These are phyloP conservation scores for Helminthosporium solani DNA, from an alignment of 2,329 filamentous ascomycete species.

Conservation along the genomic window DNA sequence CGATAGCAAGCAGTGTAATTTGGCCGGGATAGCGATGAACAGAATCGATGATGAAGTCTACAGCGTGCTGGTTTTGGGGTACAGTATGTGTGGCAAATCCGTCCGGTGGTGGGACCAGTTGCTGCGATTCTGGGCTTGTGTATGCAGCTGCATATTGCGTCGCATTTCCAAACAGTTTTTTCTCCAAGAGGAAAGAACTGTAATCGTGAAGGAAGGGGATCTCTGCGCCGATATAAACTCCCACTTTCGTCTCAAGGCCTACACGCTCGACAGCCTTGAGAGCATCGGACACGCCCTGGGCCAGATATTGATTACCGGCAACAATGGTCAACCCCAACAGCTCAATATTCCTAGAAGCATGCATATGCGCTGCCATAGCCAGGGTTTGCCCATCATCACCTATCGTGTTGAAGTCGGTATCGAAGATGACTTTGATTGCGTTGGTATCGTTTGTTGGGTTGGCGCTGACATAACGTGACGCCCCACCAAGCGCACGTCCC, in stretches of 20 bases:
- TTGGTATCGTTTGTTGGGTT: background rate
- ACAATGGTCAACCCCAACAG: background rate
- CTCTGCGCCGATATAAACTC: background rate
- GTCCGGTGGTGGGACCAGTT: background rate
- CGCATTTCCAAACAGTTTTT: background rate
- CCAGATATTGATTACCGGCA: slow-evolving; percentile 1
- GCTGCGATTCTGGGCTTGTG: background rate
- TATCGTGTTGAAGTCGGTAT: slow-evolving; percentile 2
- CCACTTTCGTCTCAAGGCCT: background rate
- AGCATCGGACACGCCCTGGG: background rate
- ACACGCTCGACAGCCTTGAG: background rate
- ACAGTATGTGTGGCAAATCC: background rate
- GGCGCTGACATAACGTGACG: too few species aligned
- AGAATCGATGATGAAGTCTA: background rate
- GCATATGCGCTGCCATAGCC: background rate
- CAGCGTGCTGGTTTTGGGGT: background rate
- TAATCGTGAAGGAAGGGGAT: background rate
- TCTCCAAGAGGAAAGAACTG: background rate
- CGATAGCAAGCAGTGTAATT: slow-evolving; percentile 51
- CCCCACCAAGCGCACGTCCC: too few species aligned
- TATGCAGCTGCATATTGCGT: slow-evolving; percentile 1
- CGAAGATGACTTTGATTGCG: background rate
- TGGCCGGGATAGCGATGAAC: slow-evolving; percentile 49
- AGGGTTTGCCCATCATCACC: slow-evolving; percentile 1
- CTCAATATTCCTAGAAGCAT: background rate